Evolutionary conservation across 2,329 filamentous ascomycete genomes (phyloP).

Genomic region (Exophiala bonariae): DNA sequence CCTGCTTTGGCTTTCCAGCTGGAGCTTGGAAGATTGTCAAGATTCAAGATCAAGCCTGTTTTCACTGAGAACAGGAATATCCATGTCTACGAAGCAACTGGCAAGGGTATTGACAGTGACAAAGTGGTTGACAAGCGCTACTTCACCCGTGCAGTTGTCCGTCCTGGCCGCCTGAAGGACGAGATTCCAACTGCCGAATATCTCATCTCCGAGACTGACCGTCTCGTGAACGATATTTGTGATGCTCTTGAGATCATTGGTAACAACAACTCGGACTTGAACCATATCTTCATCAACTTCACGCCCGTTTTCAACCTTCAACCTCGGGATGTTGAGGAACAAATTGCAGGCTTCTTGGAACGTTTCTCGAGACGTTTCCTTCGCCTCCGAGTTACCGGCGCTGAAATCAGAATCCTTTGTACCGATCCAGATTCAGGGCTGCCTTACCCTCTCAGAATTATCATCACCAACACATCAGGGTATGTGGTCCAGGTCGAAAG

Average conservation of each 20-base stretch:
- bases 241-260: conserved; percentile 98
- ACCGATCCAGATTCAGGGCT: conserved; percentile 81
- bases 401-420: conserved; percentile 97
- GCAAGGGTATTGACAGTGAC: conserved; percentile 91
- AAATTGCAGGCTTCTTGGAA: conserved; percentile 91
- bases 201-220: conserved; percentile 93
- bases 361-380: conserved; percentile 93
- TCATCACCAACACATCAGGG: conserved; percentile 97
- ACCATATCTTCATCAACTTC: conserved; percentile 99
- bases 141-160: conserved; percentile 94
- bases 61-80: conserved; percentile 99
- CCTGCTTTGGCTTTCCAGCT: conserved; percentile 98
- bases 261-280: conserved; percentile 98
- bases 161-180: conserved; percentile 89
- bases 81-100: conserved; percentile 95
- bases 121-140: conserved; percentile 74
- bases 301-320: conserved; percentile 91
- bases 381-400: conserved; percentile 93
- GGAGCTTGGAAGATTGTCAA: conserved; percentile 87
- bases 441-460: conserved; percentile 88
- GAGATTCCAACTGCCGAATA: conserved; percentile 99
- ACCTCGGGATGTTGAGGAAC: conserved; percentile 86
- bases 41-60: conserved; percentile 97
- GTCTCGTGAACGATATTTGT: conserved; percentile 95
- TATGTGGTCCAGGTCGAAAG: conserved; percentile 98